These are phyloP conservation scores for Diaporthe sp. DNA, from an alignment of 2,329 filamentous ascomycete species.

Conservation along the genomic window DNA sequence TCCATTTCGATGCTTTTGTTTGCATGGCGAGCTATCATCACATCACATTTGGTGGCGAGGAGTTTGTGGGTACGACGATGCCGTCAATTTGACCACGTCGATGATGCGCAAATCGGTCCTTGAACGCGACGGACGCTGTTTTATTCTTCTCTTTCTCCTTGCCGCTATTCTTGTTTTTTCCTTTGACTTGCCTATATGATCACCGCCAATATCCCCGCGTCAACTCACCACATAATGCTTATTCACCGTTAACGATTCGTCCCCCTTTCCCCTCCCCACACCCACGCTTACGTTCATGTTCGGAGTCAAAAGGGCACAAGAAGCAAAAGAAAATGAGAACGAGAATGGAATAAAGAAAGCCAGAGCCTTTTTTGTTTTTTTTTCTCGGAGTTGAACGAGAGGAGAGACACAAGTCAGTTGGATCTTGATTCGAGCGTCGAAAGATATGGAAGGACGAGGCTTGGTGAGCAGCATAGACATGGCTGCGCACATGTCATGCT, in stretches of 20 bases:
- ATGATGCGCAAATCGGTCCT: conserved; percentile 31
- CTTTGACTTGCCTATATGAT: conserved; percentile 1
- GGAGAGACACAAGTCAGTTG: conserved; percentile 14
- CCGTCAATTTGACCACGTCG: conserved; percentile 21
- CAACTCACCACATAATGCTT: conserved; percentile 30
- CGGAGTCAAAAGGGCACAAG: conserved; percentile 8
- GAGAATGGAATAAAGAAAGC: conserved; percentile 17
- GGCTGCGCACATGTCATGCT: background rate
- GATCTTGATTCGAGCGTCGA: conserved; percentile 16
- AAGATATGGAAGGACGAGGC: background rate
- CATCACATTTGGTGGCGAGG: conserved; percentile 38
- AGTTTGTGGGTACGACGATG: conserved; percentile 37
- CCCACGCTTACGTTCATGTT: conserved; percentile 14
- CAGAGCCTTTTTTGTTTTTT: background rate
- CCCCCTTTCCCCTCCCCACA: background rate
- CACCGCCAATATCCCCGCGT: background rate
- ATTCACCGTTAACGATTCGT: conserved; percentile 17
- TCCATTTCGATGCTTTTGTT: conserved; percentile 23
- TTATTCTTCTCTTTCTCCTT: background rate
- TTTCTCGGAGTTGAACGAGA: conserved; percentile 10
- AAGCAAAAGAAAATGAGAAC: background rate
- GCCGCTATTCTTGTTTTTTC: background rate
- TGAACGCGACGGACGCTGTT: conserved; percentile 17
- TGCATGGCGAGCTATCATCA: conserved; percentile 29
- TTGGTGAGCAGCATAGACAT: background rate